Base-by-base conservation (phyloP, 2,329 filamentous ascomycete genomes). In the Colletotrichum sp. region DNA sequence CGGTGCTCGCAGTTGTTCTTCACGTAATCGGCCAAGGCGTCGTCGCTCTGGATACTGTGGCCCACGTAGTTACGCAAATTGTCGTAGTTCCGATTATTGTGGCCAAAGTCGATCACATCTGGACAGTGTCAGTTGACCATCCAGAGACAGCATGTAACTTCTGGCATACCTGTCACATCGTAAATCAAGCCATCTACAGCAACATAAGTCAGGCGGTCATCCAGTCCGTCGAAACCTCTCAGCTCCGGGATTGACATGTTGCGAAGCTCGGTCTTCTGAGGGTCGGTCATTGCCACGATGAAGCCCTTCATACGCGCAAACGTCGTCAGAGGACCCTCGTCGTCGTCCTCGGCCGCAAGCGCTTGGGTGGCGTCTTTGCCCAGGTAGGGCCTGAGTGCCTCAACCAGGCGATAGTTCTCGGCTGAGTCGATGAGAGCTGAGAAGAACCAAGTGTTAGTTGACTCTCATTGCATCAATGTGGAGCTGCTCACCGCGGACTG, bases 151-250 rank as follows among this genome's bases (percentile, higher is more conserved):
- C 19, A n/a, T 25, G 15, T 27, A 19, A 8, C 16, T 39, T 0
- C 25, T 52, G 9, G 55, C 77, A 48, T 52, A 79, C 78, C 71
- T 5, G 77, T 78, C 6, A 78, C 34, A 52, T 79, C 68, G 57
- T 78, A 79, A 9, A 78, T 71, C 60, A 69, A 13, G 7, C 13
- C 68, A 6, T 70, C 52, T 3, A 72, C 60, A 5, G 70, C 73
- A 13, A 77, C 66, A 15, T 66, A 78, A 4, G 63, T 66, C 44
- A 52, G n/a, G n/a, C n/a, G 19, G 32, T 48, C 75, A 2, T 71
- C 25, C 11, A 39, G 66, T 15, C 73, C 70, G 27, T 75, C 30
- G 22, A 57, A 74, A 6, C 6, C n/a, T 5, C n/a, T 30, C 12
- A 75, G 32, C 25, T 75, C 73, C 1, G 12, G 1, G 4, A 13